Evolutionary conservation across 2,329 filamentous ascomycete species (phyloP), one percentile per base, ranked within the genome.

Genomic region (Intubia oerlemansii): DNA sequence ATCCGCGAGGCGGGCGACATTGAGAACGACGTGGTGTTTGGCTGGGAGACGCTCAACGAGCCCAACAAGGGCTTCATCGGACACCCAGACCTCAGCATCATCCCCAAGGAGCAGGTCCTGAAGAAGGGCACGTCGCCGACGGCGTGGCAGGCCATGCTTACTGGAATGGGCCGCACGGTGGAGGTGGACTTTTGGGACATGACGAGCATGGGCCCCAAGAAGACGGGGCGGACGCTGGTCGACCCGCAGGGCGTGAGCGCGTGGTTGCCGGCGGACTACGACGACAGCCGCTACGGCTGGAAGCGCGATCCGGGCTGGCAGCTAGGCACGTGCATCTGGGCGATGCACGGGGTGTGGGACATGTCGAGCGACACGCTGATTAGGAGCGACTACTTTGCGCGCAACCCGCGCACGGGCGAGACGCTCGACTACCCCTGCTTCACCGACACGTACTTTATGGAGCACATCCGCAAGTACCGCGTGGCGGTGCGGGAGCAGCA

Each of bases 11-110:
- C 88, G 2, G 84, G 81, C 1, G 84, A 82, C 45, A 57, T 98
- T 10, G 77, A 90, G 44, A 66, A 88, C 37, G 72, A 84, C 14
- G 70, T 88, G 17, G 71, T 98, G 5, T 75, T 95, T 40, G 88
- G 88, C 2, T 98, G 85, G 78, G 88, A 98, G 55, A 92, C 72
- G 43, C 58, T 95, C 50, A 98, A 98, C 44, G 88, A 98, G 50
- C 88, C 88, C 1, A 88, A 90, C 48, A 67, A 78, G 43, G 85
- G 90, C 15, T 59, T 93, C 44, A 68, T 90, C 27, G 84, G 84
- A 10, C 75, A 79, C 44, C 63, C 71, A 34, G 82, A 95, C 45
- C 59, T 98, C 28, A 76, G 72, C 13, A 60, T 67, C 8, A 75
- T 93, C 30, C 88, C 88, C 1, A 64, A 67, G 32, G 81, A 92